These are phyloP conservation scores for Helianthus annuus DNA, from an alignment of 129 eudicot genomes.

Conservation along the genomic window HanXRQr2.0-SUNRISE NC_035449.2:29812441-29812940, in stretches of 20 bases:
- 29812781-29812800: constrained; percentile 67
- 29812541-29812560: no score
- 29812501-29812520: no score
- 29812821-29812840: constrained; percentile 43
- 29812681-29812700: constrained; percentile 70
- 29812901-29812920: constrained; percentile 63
- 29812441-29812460: no score
- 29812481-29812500: no score
- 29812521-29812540: no score
- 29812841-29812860: constrained; percentile 63
- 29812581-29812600: not conserved
- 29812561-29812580: constrained; percentile 14
- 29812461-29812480: no score
- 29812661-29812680: constrained; percentile 86
- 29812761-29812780: constrained; percentile 86
- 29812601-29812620: not conserved
- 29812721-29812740: constrained; percentile 62
- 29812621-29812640: constrained; percentile 33
- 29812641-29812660: constrained; percentile 64
- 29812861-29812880: constrained; percentile 91
- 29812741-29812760: constrained; percentile 84
- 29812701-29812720: constrained; percentile 89
- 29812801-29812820: constrained; percentile 45
- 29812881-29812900: constrained; percentile 82
- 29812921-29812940: constrained; percentile 79